Evolutionary conservation across 1,139 yeast genomes (phyloP), one percentile per base, ranked within the genome.

Genomic region (Candida albicans): DNA sequence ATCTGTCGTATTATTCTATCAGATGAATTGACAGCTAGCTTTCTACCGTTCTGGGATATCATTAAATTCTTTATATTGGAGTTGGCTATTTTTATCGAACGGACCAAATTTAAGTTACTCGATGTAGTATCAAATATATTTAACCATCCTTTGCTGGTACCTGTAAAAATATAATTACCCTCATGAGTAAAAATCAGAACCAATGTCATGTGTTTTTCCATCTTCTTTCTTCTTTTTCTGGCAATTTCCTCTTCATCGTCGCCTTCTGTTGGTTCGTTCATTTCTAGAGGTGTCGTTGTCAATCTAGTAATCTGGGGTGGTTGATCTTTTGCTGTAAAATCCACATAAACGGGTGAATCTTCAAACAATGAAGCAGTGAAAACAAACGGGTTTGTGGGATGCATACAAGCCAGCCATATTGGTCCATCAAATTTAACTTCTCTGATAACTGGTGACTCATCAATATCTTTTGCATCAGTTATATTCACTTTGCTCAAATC

Each of bases 1-100:
- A 80, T 68, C 55, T 87, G 95, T 46, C 97, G 71, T 25, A 91
- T 84, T 12, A 88, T 79, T 44, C 96, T 68, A 64, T 91, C 99
- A 3, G 95, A 80, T 8, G 93, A 78, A 58, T 90, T 91, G 40
- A 88, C 72, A 0, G 89, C 95, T 45, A 91, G 55, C 54, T 81
- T 82, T 25, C 82, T 65, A 1, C 93, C 95, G 49, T 81, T 79
- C 7, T 80, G 71, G 3, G 93, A 81, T 13, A 89, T 65, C 5
- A 77, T 71, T 33, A 91, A 68, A 53, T 82, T 81, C 57, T 89
- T 89, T 49, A 91, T 84, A 56, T 84, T 87, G 26, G 93, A 75
- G 44, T 78, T 75, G 38, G 93, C 77, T 25, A 87, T 60, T 53
- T 82, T 81, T 35, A 75, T 65, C 7, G 81, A 71, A 48, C 73